These are phyloP conservation scores for Trichophyton schoenleinii DNA, from an alignment of 2,329 filamentous ascomycete genomes.

Conservation along the genomic window DNA sequence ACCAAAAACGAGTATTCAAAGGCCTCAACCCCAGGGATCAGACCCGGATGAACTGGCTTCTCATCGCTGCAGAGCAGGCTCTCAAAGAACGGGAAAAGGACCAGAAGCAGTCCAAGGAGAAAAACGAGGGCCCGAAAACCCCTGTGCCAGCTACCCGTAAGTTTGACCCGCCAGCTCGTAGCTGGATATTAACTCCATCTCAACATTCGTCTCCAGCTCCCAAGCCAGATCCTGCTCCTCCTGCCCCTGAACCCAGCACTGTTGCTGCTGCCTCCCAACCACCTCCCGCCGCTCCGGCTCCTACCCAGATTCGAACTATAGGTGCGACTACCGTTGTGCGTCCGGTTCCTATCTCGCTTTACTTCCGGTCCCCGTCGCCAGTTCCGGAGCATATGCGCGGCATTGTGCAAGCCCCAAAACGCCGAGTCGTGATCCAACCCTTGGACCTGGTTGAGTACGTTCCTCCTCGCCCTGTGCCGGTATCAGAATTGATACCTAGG, in stretches of 20 bases:
- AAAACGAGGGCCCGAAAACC: not conserved
- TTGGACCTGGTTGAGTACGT: not conserved
- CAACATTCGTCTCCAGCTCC: not conserved
- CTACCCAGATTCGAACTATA: not conserved
- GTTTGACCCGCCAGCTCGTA: not conserved
- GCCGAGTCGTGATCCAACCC: not conserved
- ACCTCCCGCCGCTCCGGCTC: not conserved
- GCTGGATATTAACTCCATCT: not conserved
- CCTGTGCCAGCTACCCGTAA: not conserved
- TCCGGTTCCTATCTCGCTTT: not conserved
- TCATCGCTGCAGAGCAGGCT: constrained; percentile 3
- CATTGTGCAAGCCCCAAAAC: not conserved
- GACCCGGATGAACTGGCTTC: constrained; percentile 7
- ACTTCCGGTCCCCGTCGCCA: no score
- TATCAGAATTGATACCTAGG: not conserved
- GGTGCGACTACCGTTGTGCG: not conserved
- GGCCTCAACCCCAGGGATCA: not conserved
- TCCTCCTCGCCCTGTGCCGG: not conserved
- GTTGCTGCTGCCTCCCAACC: not conserved
- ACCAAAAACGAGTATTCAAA: constrained; percentile 1
- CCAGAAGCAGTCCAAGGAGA: not conserved
- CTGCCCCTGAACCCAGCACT: not conserved
- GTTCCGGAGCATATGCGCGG: not conserved
- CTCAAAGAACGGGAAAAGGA: not conserved
- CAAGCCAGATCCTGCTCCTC: not conserved